phyloP scores from a whole-genome alignment of 768 basidiomycete genomes.

The Podaxis pistillaris region DNA sequence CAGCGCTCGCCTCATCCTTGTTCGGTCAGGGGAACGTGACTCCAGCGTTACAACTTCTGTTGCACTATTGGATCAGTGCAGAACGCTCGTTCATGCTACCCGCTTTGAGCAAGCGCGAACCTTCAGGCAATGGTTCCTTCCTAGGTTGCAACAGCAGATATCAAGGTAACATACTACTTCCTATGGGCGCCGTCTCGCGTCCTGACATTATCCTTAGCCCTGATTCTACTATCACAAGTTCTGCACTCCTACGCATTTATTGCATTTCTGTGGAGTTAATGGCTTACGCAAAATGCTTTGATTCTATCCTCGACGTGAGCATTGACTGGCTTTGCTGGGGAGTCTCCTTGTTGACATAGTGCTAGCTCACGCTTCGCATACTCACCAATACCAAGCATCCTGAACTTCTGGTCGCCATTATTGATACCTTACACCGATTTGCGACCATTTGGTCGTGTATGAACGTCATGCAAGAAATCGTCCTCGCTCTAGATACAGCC shows the following conservation, averaged over 20 bases:
- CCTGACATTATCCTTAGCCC: constrained; percentile 13
- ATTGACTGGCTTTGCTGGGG: not conserved
- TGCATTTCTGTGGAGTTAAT: constrained; percentile 59
- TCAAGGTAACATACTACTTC: constrained; percentile 36
- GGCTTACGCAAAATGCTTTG: constrained; percentile 61
- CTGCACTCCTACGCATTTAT: constrained; percentile 50
- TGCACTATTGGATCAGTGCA: constrained; percentile 42
- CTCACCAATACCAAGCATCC: constrained; percentile 51
- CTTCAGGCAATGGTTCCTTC: constrained; percentile 74
- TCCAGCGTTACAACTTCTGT: constrained; percentile 29
- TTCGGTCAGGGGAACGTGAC: constrained; percentile 3
- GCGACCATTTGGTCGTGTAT: constrained; percentile 78
- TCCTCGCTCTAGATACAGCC: constrained; percentile 56
- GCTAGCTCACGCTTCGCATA: constrained; percentile 50
- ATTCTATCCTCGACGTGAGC: constrained; percentile 67
- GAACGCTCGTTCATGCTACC: constrained; percentile 48
- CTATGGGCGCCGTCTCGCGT: not conserved
- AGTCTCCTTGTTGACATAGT: constrained; percentile 13
- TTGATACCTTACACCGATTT: constrained; percentile 73
- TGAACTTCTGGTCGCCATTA: constrained; percentile 56
- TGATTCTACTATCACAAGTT: constrained; percentile 29
- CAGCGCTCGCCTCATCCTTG: not conserved
- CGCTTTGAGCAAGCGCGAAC: constrained; percentile 75
- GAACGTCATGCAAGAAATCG: constrained; percentile 55
- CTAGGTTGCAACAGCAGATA: constrained; percentile 56